Conservation (phyloP, 2,329 filamentous ascomycete species). For the Cryphonectria radicalis region DNA sequence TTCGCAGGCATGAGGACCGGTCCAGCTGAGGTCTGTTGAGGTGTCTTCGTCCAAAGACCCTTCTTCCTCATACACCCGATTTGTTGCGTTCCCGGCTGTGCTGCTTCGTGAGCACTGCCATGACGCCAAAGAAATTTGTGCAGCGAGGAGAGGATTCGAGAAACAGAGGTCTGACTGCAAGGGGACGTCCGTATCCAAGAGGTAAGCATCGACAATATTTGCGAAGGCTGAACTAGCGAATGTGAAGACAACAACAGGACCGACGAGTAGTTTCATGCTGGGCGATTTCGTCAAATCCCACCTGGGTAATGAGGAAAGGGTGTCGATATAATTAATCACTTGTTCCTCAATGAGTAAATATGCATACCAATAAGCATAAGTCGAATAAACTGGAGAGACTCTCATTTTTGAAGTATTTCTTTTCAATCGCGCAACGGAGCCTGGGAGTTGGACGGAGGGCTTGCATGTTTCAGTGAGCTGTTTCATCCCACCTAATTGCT, state of each 20-base stretch:
- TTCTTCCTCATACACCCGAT: background rate
- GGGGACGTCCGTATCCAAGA: background rate
- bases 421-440: background rate
- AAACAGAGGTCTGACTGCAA: constrained; percentile 8
- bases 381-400: background rate
- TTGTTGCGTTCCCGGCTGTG: background rate
- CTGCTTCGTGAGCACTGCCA: constrained; percentile 16
- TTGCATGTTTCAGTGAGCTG: constrained; percentile 18
- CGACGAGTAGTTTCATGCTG: background rate
- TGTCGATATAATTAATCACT: background rate
- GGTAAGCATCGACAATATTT: background rate
- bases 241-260: background rate
- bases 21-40: constrained; percentile 21
- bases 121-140: background rate
- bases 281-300: background rate
- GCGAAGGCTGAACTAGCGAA: background rate
- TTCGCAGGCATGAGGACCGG: constrained; percentile 29
- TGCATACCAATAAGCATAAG: background rate
- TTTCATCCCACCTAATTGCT: constrained; percentile 26
- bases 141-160: constrained; percentile 12
- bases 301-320: background rate
- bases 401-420: background rate
- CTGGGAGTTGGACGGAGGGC: background rate
- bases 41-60: background rate
- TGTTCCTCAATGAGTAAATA: background rate